Evolutionary conservation across 345 rosid genomes (phyloP).

Genomic region (Lenwebbia sp.): DNA sequence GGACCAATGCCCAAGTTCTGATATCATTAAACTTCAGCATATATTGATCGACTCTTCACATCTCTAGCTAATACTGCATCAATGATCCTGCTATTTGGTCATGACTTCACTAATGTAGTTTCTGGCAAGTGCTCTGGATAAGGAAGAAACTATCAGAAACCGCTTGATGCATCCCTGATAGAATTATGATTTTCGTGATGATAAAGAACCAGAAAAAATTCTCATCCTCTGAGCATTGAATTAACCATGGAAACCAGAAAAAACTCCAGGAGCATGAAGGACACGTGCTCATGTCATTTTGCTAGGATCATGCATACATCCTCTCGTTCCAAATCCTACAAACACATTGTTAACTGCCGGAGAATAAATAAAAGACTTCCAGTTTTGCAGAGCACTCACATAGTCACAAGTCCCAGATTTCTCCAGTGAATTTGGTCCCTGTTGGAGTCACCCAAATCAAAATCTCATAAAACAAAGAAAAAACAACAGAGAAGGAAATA

Average conservation of each 20-base stretch:
- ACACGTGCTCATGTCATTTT: not conserved
- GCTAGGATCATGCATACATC: not conserved
- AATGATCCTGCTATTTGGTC: not conserved
- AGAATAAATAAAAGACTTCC: not conserved
- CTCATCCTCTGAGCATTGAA: not conserved
- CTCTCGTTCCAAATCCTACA: not conserved
- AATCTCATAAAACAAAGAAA: constrained; percentile 5
- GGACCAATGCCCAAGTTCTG: not conserved
- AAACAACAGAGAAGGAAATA: constrained; percentile 1
- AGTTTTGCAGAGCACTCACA: constrained; percentile 30
- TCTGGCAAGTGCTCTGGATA: not conserved
- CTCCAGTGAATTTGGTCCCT: constrained; percentile 66
- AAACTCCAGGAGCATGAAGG: not conserved
- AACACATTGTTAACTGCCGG: not conserved
- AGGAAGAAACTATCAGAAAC: not conserved
- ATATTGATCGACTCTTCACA: not conserved
- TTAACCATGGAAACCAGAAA: not conserved
- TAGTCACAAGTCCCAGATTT: constrained; percentile 58
- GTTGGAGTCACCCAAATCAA: not conserved
- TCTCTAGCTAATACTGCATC: not conserved
- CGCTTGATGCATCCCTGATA: not conserved
- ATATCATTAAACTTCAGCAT: not conserved
- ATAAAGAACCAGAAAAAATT: not conserved
- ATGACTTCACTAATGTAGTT: not conserved
- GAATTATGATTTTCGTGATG: not conserved